A percentile compares a stretch with the other conserved stretches of the same genome.
phyloP scores from a whole-genome alignment of 805 yeast species.

The Starmera pachycereana region DNA sequence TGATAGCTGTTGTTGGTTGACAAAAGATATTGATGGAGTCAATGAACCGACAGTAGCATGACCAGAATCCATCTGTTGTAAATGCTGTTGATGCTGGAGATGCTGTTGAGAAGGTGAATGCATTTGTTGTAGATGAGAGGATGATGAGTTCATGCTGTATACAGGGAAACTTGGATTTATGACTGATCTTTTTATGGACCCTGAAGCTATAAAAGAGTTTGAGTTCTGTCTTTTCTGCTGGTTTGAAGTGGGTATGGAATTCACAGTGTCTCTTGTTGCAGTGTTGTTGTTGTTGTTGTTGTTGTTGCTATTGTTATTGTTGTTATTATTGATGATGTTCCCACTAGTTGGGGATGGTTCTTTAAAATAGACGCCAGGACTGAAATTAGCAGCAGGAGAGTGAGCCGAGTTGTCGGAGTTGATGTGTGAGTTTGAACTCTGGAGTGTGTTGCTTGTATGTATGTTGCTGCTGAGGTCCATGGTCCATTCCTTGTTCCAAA shows the following conservation, averaged over 20 bases:
- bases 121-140: not conserved
- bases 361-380: not conserved
- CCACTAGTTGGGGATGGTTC: conserved; percentile 1
- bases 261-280: conserved; percentile 1
- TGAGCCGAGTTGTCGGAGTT: not conserved
- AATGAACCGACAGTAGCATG: not conserved
- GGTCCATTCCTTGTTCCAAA: too few relatives aligned
- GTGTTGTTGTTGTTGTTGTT: conserved; percentile 1
- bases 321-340: conserved; percentile 1
- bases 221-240: conserved; percentile 5
- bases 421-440: not conserved
- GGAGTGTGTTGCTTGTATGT: too few relatives aligned
- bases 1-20: not conserved
- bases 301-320: conserved; percentile 3
- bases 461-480: not conserved
- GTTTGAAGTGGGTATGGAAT: conserved; percentile 2
- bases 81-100: not conserved
- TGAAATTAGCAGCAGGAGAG: too few relatives aligned
- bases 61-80: not conserved
- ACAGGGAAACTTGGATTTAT: not conserved
- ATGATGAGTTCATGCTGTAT: not conserved
- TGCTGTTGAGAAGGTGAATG: not conserved
- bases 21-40: not conserved
- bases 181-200: conserved; percentile 1
- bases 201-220: conserved; percentile 1